These are phyloP conservation scores for Penicillium bovifimosum DNA, from an alignment of 495 filamentous ascomycete species.

Conservation along the genomic window DNA sequence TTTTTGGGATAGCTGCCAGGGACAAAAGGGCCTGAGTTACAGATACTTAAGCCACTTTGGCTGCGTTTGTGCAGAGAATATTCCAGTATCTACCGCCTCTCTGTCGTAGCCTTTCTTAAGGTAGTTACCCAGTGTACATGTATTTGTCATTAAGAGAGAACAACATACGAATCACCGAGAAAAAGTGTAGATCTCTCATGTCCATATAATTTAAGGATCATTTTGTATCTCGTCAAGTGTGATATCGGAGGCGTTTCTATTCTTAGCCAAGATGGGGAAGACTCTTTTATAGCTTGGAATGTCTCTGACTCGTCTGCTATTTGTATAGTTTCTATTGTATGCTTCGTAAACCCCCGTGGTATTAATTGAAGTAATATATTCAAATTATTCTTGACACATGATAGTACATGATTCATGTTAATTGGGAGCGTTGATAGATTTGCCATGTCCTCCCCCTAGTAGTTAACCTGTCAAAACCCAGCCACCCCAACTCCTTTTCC, in stretches of 20 bases:
- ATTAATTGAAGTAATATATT: too few species aligned
- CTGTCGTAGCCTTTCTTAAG: too few species aligned
- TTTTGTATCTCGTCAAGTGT: neutral
- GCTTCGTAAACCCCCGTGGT: too few species aligned
- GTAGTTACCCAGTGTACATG: too few species aligned
- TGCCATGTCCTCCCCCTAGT: neutral
- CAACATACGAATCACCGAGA: neutral
- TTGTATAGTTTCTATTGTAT: neutral
- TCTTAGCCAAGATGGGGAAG: neutral
- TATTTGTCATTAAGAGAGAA: too few species aligned
- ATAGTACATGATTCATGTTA: too few species aligned
- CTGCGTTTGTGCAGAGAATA: too few species aligned
- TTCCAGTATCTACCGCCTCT: too few species aligned
- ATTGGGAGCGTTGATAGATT: too few species aligned
- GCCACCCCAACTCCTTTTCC: slow-evolving; percentile 19
- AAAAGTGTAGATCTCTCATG: neutral
- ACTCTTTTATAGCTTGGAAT: neutral
- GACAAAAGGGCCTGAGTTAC: neutral
- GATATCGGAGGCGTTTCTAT: slow-evolving; percentile 3
- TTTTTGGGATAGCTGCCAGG: slow-evolving; percentile 5
- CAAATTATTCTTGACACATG: too few species aligned
- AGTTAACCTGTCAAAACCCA: slow-evolving; percentile 9
- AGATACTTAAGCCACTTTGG: neutral
- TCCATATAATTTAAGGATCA: neutral
- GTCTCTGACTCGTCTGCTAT: neutral